A percentile compares a stretch with the other conserved stretches of the same genome.
Conservation (phyloP, 306 rosid species). For the Geum urbanum region DNA sequence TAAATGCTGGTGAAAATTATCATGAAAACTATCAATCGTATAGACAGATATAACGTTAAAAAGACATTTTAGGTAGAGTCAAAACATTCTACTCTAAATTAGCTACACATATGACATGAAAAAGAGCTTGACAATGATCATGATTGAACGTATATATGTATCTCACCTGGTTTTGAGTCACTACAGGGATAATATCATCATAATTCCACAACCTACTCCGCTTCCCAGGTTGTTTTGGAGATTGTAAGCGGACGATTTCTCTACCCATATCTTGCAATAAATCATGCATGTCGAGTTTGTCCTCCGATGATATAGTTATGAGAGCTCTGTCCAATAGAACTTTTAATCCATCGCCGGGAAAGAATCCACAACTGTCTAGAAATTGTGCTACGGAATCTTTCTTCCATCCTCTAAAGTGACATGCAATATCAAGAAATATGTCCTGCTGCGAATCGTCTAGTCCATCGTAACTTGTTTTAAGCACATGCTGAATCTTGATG, state of each 20-base stretch:
- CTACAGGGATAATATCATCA: background rate
- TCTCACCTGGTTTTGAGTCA: background rate
- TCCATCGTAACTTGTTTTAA: conserved; percentile 25
- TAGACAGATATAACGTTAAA: no score
- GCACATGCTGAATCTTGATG: background rate
- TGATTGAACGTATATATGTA: no score
- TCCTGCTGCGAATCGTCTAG: conserved; percentile 20
- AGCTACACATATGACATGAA: no score
- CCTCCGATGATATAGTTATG: background rate
- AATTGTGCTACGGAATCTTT: conserved; percentile 18
- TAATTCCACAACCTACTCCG: conserved; percentile 26
- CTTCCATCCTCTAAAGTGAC: conserved; percentile 41
- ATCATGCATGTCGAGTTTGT: conserved; percentile 29
- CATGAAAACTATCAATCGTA: no score
- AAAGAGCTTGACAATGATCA: no score
- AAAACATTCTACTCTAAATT: no score
- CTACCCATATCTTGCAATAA: conserved; percentile 40
- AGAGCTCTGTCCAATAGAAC: conserved; percentile 29
- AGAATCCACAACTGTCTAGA: conserved; percentile 21
- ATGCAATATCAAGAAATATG: conserved; percentile 28
- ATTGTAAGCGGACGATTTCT: conserved; percentile 24
- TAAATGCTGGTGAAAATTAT: no score
- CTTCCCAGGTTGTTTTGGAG: background rate
- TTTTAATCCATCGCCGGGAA: conserved; percentile 28
- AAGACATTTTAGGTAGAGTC: no score